phyloP scores from a whole-genome alignment of 2,329 filamentous ascomycete genomes.

The Arthrinium phaeospermum region DNA sequence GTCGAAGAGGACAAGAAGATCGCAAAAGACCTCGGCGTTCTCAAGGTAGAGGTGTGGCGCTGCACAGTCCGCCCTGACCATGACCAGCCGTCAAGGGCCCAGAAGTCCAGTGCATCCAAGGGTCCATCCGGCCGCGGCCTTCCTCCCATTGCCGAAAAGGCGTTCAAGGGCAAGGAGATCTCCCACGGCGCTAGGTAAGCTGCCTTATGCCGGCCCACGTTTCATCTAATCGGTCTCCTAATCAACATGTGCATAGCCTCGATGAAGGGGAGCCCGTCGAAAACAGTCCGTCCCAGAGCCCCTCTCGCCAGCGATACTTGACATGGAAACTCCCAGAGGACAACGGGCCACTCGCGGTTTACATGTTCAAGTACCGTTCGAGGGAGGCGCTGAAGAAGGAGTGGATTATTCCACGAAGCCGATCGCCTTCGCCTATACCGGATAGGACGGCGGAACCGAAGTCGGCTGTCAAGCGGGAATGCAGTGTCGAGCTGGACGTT shows the following conservation, averaged over 20 bases:
- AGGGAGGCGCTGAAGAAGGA: background rate
- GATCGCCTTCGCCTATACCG: background rate
- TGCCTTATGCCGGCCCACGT: background rate
- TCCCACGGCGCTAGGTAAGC: background rate
- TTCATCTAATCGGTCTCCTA: background rate
- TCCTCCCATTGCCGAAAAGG: background rate
- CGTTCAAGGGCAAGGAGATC: background rate
- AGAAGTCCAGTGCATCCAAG: background rate
- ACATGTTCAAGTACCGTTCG: background rate
- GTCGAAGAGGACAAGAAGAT: background rate
- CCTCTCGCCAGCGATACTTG: background rate
- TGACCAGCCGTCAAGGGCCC: background rate
- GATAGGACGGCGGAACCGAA: background rate
- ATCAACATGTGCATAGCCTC: background rate
- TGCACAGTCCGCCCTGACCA: background rate
- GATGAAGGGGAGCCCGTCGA: background rate
- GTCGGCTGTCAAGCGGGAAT: background rate
- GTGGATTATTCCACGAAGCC: background rate
- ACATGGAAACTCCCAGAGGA: background rate
- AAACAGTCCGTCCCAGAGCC: background rate
- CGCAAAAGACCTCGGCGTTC: background rate
- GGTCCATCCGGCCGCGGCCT: background rate
- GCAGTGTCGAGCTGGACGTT: background rate
- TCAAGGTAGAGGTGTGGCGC: background rate
- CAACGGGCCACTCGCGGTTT: background rate